Percentiles rank a stretch among this genome's conserved stretches.
These are phyloP conservation scores for Ophiorrhiza pumila DNA, from an alignment of 257 asterid species.

Conservation along the genomic window DNA sequence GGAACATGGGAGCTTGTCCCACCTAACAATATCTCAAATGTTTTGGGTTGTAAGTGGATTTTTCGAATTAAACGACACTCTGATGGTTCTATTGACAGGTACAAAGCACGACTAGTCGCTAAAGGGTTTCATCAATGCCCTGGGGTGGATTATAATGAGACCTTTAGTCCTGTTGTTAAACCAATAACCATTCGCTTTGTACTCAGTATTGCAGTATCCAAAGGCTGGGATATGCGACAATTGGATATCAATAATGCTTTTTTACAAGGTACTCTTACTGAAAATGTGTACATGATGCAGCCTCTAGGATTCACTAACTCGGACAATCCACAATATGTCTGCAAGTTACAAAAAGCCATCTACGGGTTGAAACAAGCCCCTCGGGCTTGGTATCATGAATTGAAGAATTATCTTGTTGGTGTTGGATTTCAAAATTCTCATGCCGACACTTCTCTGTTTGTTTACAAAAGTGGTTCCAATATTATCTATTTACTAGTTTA, in stretches of 20 bases:
- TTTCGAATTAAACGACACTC: background rate
- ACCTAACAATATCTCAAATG: background rate
- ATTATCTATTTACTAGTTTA: background rate
- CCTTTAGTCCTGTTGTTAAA: background rate
- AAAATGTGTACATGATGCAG: background rate
- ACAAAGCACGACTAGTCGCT: background rate
- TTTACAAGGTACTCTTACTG: background rate
- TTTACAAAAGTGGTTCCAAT: background rate
- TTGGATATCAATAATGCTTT: constrained; percentile 7
- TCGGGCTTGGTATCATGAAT: background rate
- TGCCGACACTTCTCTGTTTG: background rate
- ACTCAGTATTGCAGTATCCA: background rate
- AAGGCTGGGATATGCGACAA: background rate
- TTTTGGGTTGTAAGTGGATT: constrained; percentile 1
- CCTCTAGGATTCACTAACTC: background rate
- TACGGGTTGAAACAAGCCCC: constrained; percentile 7
- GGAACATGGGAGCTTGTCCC: constrained; percentile 7
- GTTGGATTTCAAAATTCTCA: background rate
- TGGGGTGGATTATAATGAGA: background rate
- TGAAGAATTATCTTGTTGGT: background rate
- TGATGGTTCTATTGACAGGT: background rate
- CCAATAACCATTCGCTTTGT: background rate
- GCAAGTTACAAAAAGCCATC: background rate
- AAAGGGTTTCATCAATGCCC: background rate
- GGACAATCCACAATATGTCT: background rate